Percentiles rank a stretch among this genome's conserved stretches.
Conservation (phyloP, 2,329 filamentous ascomycete genomes). For the Pestalotiopsis fici region DNA sequence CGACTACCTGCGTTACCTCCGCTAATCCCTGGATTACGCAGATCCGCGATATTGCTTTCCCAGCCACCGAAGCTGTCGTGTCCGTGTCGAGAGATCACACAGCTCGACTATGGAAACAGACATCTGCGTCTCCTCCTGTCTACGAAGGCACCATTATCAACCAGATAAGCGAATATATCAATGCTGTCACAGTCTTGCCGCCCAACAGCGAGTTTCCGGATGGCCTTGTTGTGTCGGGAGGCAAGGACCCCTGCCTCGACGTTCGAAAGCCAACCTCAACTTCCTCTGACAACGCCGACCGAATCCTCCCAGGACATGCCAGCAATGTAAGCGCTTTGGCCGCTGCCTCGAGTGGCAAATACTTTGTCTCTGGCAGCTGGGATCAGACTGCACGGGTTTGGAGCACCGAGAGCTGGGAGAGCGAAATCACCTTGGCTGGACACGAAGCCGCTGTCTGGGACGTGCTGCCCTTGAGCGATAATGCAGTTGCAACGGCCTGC, state of each 20-base stretch:
- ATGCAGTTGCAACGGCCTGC: constrained; percentile 85
- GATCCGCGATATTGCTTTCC: constrained; percentile 87
- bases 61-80: constrained; percentile 69
- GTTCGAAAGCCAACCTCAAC: constrained; percentile 71
- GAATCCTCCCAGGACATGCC: constrained; percentile 81
- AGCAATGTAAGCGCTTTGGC: constrained; percentile 89
- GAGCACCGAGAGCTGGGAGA: constrained; percentile 84
- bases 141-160: constrained; percentile 80
- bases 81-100: constrained; percentile 92
- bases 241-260: constrained; percentile 91
- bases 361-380: constrained; percentile 91
- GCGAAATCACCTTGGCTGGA: constrained; percentile 68
- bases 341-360: constrained; percentile 69
- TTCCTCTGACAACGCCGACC: constrained; percentile 77
- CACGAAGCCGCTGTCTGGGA: constrained; percentile 84
- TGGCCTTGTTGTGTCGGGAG: constrained; percentile 83
- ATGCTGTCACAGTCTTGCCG: constrained; percentile 76
- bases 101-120: constrained; percentile 81
- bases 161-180: constrained; percentile 84
- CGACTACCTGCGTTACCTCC: neutral
- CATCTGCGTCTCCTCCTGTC: constrained; percentile 62
- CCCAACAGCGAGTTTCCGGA: constrained; percentile 70
- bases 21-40: constrained; percentile 35
- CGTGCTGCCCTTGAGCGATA: constrained; percentile 80
- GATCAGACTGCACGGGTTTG: constrained; percentile 86